These are phyloP conservation scores for Ceratocystis destructans DNA, from an alignment of 2,329 filamentous ascomycete genomes.

Conservation along the genomic window DNA sequence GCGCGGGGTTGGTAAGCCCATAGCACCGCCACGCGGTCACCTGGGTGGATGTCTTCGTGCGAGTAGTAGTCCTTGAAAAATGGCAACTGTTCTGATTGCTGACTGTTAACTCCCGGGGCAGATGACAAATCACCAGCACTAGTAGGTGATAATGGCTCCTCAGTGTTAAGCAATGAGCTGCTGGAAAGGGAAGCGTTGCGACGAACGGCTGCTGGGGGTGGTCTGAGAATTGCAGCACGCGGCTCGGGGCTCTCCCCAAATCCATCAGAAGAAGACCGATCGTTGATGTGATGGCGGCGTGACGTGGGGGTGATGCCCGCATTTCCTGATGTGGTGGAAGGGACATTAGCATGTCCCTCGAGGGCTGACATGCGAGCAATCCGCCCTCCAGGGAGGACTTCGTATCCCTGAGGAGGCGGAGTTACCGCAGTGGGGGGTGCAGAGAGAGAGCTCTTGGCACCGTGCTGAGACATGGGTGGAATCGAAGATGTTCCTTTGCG, in stretches of 20 bases:
- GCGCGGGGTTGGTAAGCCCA: constrained; percentile 97
- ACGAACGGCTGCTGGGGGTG: constrained; percentile 42
- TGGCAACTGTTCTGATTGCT: constrained; percentile 86
- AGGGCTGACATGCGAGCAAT: constrained; percentile 93
- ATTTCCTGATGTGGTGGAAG: constrained; percentile 27
- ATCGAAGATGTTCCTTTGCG: constrained; percentile 35
- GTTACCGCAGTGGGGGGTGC: constrained; percentile 16
- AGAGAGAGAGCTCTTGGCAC: constrained; percentile 17
- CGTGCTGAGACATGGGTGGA: constrained; percentile 26
- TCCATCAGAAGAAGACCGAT: constrained; percentile 57
- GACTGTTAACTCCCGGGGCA: constrained; percentile 67
- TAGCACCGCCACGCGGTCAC: constrained; percentile 76
- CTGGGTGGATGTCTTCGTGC: constrained; percentile 84
- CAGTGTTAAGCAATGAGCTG: constrained; percentile 57
- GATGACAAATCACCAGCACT: constrained; percentile 68
- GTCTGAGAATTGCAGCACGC: constrained; percentile 41
- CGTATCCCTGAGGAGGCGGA: constrained; percentile 41
- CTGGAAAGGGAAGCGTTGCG: constrained; percentile 84
- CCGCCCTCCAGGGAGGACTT: constrained; percentile 70
- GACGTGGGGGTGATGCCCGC: constrained; percentile 15
- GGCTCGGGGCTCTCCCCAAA: constrained; percentile 61
- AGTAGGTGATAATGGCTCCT: constrained; percentile 59
- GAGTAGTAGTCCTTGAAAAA: constrained; percentile 99
- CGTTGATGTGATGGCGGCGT: constrained; percentile 31
- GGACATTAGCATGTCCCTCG: constrained; percentile 56